Base-by-base conservation (phyloP, 768 basidiomycete genomes). In the Leucosporidium yakuticum region DNA sequence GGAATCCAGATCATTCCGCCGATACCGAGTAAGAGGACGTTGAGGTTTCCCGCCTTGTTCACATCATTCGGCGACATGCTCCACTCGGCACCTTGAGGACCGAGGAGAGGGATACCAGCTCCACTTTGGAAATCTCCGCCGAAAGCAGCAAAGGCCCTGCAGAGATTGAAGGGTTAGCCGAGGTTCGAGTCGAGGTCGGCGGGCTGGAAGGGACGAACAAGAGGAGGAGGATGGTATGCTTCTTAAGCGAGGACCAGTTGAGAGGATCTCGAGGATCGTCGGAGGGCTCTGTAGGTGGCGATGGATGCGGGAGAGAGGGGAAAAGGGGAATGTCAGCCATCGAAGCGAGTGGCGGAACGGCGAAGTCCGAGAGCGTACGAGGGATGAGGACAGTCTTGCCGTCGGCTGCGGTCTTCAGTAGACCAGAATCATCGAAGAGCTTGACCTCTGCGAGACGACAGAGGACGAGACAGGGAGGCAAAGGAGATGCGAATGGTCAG, bases 271-370 rank as follows among this genome's bases (percentile, higher is more conserved):
- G 70, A 17, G 76, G 75, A 55, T 77, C 76, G 55, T 76, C 72
- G 9, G 68, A 69, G 8, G 76, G 76, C 54, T 83, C 69, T 76
- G 71, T n/a, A n/a, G n/a, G n/a, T n/a, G n/a, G n/a, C n/a, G n/a
- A n/a, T n/a, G n/a, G n/a, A n/a, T n/a, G n/a, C n/a, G n/a, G n/a
- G n/a, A n/a, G n/a, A n/a, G n/a, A n/a, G 1, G 9, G 4, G 34
- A 44, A 21, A 23, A 12, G 17, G 36, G 21, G 29, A 60, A 31
- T 53, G 19, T 56, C 29, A 2, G 17, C 53, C 9, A n/a, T 14
- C 23, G 14, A 2, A 14, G 14, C n/a, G n/a, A n/a, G n/a, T 6
- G 50, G 54, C 29, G 23, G 15, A 7, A 12, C 53, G 53, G 7
- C 9, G 4, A 47, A 5, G 4, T 2, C 11, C n/a, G n/a, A n/a